Base-by-base conservation (phyloP, 192 early-diverging fungal genomes). In the Mycoemilia scoparia region DNA sequence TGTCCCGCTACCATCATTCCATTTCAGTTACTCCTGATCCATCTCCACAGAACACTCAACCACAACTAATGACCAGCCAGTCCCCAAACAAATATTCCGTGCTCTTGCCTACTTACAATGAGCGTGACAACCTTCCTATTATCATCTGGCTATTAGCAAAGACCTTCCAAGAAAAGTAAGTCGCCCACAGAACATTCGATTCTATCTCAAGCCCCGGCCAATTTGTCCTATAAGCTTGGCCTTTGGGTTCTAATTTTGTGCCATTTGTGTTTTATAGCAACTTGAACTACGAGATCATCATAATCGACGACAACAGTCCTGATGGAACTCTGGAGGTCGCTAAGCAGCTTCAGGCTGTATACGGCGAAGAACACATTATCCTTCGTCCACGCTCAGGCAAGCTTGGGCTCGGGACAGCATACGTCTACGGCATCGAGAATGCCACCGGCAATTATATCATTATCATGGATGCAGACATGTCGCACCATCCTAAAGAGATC, bases 391-490 rank as follows among this genome's bases (percentile, higher is more conserved):
- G 92, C 39, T 73, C 89, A 3, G 92, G 92, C 21, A 97, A 97
- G 57, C 72, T 97, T 2, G 92, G 92, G 22, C 57, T 97, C 24
- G 90, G 87, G 15, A 93, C 92, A 2, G 92, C 92, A 16, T 96
- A 96, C 42, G 71, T 91, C 11, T 79, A 96, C 50, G 92, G 89
- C 22, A 81, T 92, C 16, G 70, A 92, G 55, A 75, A 77, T 53
- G 85, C 86, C 8, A 90, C 86, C 12, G 92, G 92, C 24, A 82
- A 91, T 60, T 92, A 77, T 70, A 67, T 93, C 22, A 83, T 97
- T 43, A 93, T 97, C 50, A 82, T 97, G 87, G 92, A 97, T 46
- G 89, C 92, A 14, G 92, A 97, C 50, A 89, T 97, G 76, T 93
- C 89, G 16, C 92, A 97, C 55, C 92, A 97, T 47, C 92, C 92